A percentile compares a stretch with the other conserved stretches of the same genome.
Conservation (phyloP, 352 stramenopile genomes). For the Pythium folliculosum region DNA sequence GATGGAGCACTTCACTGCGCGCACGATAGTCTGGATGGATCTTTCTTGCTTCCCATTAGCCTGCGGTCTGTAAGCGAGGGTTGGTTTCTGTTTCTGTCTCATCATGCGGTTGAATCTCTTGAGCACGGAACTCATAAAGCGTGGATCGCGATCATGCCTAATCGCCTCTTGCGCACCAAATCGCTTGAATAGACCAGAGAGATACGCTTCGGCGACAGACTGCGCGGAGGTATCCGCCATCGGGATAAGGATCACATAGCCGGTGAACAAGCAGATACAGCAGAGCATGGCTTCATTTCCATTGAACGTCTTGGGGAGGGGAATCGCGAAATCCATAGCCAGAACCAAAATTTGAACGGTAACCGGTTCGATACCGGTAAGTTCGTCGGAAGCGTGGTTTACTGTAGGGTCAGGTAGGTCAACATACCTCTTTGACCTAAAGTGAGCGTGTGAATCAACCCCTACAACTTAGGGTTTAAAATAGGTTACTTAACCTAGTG, state of each 20-base stretch:
- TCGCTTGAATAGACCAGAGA: constrained; percentile 15
- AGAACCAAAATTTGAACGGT: no score
- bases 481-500: no score
- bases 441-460: no score
- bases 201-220: constrained; percentile 27
- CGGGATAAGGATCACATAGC: constrained; percentile 9
- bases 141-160: constrained; percentile 25
- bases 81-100: constrained; percentile 12
- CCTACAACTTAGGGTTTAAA: no score
- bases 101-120: constrained; percentile 24
- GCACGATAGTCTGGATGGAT: constrained; percentile 22
- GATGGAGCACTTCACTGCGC: constrained; percentile 21
- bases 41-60: constrained; percentile 22
- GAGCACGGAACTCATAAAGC: constrained; percentile 22
- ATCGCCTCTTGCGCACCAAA: constrained; percentile 25
- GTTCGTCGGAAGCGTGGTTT: no score
- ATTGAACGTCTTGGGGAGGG: neutral
- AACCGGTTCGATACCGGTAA: no score
- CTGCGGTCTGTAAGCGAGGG: constrained; percentile 20
- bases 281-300: constrained; percentile 11
- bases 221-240: constrained; percentile 4
- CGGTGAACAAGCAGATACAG: constrained; percentile 13
- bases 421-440: no score
- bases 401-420: no score
- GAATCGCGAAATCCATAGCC: constrained; percentile 14